Evolutionary conservation across 1,284 basidiomycete genomes (phyloP).

Genomic region (Cutaneotrichosporon arboriforme): DNA sequence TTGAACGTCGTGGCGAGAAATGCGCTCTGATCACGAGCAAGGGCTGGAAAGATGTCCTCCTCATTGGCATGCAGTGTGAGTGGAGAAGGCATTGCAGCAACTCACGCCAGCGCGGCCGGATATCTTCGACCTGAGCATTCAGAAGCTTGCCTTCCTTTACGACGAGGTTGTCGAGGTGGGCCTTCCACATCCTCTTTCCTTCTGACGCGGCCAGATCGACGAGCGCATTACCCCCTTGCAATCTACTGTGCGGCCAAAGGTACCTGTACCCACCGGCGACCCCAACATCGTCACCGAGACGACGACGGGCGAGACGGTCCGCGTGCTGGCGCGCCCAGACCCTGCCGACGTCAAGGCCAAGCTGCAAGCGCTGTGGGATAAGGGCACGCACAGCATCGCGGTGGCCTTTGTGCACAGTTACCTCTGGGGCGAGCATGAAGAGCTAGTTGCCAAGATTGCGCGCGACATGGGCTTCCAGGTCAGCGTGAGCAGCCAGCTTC

Average conservation of each 20-base stretch:
- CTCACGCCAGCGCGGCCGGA: conserved; percentile 54
- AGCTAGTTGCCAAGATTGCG: conserved; percentile 31
- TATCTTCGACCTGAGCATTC: conserved; percentile 82
- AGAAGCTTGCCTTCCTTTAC: conserved; percentile 74
- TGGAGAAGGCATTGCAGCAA: not conserved
- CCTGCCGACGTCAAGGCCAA: conserved; percentile 21
- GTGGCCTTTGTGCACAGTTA: conserved; percentile 38
- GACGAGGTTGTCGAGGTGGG: conserved; percentile 71
- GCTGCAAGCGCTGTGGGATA: conserved; percentile 28
- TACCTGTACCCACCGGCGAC: conserved; percentile 17
- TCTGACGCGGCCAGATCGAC: conserved; percentile 50
- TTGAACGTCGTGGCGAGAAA: conserved; percentile 87
- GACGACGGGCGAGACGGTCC: conserved; percentile 70
- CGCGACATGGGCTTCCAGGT: conserved; percentile 37
- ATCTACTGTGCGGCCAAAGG: conserved; percentile 24
- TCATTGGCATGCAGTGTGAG: conserved; percentile 42
- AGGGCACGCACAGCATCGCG: conserved; percentile 31
- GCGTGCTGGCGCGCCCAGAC: conserved; percentile 64
- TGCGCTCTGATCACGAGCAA: conserved; percentile 91
- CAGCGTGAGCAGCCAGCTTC: conserved; percentile 30
- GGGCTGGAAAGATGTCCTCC: conserved; percentile 54
- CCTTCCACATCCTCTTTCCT: too few species aligned
- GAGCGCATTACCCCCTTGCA: conserved; percentile 80
- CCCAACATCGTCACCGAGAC: conserved; percentile 25
- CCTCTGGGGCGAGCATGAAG: conserved; percentile 35